Conservation (phyloP, 352 stramenopile species). For the Phytopythium litorale region DNA sequence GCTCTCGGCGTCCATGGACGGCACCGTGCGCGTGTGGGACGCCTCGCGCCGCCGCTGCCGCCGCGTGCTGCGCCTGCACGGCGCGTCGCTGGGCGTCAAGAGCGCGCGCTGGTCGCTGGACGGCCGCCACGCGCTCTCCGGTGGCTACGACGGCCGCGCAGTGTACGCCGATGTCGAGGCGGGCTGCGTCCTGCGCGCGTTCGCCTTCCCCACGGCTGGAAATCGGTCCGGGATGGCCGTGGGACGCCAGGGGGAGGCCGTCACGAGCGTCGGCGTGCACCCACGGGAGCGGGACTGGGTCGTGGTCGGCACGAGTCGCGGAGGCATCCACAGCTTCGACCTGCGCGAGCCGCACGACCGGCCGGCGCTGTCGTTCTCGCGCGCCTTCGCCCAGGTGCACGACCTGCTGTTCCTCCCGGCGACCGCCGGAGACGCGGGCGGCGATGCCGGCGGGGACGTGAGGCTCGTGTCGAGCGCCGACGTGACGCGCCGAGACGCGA, state of each 20-base stretch:
- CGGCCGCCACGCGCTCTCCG: slow-evolving; percentile 33
- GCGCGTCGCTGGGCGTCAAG: slow-evolving; percentile 41
- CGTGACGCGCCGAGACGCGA: slow-evolving; percentile 33
- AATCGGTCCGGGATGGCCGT: slow-evolving; percentile 7
- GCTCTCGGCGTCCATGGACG: slow-evolving; percentile 62
- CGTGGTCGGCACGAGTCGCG: slow-evolving; percentile 28
- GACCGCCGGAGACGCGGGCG: not conserved
- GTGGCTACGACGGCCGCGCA: slow-evolving; percentile 34
- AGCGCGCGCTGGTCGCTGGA: slow-evolving; percentile 56
- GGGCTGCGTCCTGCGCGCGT: slow-evolving; percentile 6
- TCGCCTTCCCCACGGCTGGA: not conserved
- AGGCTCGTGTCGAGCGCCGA: slow-evolving; percentile 50
- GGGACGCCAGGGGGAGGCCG: slow-evolving; percentile 11
- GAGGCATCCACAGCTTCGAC: slow-evolving; percentile 35
- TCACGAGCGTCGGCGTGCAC: slow-evolving; percentile 30
- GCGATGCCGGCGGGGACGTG: slow-evolving; percentile 7
- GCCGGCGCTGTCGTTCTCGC: slow-evolving; percentile 9
- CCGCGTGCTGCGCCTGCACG: slow-evolving; percentile 11
- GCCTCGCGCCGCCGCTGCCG: slow-evolving; percentile 8
- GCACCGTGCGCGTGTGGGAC: slow-evolving; percentile 44
- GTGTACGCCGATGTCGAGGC: slow-evolving; percentile 33
- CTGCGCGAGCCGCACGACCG: slow-evolving; percentile 13
- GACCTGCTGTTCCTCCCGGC: slow-evolving; percentile 48
- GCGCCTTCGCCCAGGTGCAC: slow-evolving; percentile 40
- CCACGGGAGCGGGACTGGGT: slow-evolving; percentile 23